These are phyloP conservation scores for Lactifluus pinguis DNA, from an alignment of 768 basidiomycete genomes.

Conservation along the genomic window DNA sequence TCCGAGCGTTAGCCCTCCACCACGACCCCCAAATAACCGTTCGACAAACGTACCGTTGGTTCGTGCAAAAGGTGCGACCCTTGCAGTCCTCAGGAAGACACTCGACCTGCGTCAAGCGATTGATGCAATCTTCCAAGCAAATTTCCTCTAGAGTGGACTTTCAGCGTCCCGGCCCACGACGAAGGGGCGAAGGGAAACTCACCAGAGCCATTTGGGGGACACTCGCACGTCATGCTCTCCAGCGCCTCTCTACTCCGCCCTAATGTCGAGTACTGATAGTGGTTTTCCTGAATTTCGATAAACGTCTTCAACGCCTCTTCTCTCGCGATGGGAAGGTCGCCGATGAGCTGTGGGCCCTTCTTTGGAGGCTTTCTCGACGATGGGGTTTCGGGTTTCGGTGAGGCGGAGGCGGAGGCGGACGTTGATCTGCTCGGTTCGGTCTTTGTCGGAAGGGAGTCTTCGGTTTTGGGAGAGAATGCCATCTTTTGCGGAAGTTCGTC, in stretches of 20 bases:
- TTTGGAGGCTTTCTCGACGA: conserved; percentile 20
- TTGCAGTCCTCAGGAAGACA: conserved; percentile 88
- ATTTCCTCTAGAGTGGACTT: conserved; percentile 48
- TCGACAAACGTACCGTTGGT: conserved; percentile 68
- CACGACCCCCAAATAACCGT: not conserved
- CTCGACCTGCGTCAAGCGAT: conserved; percentile 93
- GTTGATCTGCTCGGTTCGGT: conserved; percentile 28
- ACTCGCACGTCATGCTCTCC: conserved; percentile 96
- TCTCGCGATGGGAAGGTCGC: conserved; percentile 70
- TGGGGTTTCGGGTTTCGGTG: conserved; percentile 26
- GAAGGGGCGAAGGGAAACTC: conserved; percentile 9
- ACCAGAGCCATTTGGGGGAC: conserved; percentile 76
- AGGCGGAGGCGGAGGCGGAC: conserved; percentile 26
- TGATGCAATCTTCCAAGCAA: conserved; percentile 94
- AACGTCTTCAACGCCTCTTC: conserved; percentile 66
- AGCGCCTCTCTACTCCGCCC: conserved; percentile 83
- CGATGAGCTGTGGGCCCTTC: conserved; percentile 59
- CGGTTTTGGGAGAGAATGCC: conserved; percentile 26
- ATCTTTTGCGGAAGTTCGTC: not conserved
- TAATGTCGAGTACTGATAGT: conserved; percentile 79
- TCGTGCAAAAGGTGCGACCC: conserved; percentile 73
- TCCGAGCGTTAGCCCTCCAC: conserved; percentile 4
- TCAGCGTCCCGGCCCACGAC: conserved; percentile 27
- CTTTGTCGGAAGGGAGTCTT: conserved; percentile 24
- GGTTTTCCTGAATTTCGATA: conserved; percentile 62